Conservation (phyloP, 2,329 filamentous ascomycete species). For the Aspergillus pseudonomiae region DNA sequence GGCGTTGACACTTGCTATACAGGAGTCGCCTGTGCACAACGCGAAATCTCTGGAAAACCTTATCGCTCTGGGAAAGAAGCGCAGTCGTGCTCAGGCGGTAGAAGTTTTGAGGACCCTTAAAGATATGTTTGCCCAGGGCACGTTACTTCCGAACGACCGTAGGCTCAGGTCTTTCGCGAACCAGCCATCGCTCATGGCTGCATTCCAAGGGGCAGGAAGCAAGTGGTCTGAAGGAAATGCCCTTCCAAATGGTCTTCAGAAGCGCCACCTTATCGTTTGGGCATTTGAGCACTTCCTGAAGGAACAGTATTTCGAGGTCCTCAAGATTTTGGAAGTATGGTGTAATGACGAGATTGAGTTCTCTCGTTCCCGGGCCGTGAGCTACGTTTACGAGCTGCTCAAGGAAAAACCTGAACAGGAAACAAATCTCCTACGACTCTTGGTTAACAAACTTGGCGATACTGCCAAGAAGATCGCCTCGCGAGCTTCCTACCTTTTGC, state of each 20-base stretch:
- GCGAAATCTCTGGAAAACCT: slow-evolving; percentile 85
- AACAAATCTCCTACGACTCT: slow-evolving; percentile 82
- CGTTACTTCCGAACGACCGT: slow-evolving; percentile 78
- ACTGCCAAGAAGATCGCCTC: slow-evolving; percentile 95
- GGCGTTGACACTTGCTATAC: slow-evolving; percentile 87
- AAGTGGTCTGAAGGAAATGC: slow-evolving; percentile 71
- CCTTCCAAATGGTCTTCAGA: slow-evolving; percentile 73
- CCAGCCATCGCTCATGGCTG: slow-evolving; percentile 75
- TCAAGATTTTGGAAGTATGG: slow-evolving; percentile 90
- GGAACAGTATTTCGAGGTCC: slow-evolving; percentile 86
- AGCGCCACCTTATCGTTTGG: slow-evolving; percentile 82
- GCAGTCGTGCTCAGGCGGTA: slow-evolving; percentile 88
- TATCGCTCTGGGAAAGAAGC: slow-evolving; percentile 82
- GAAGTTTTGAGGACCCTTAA: slow-evolving; percentile 91
- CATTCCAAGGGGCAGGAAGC: slow-evolving; percentile 64
- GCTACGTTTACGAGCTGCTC: slow-evolving; percentile 86
- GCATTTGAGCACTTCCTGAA: slow-evolving; percentile 96
- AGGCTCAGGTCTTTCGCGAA: slow-evolving; percentile 77
- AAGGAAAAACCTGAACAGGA: slow-evolving; percentile 98
- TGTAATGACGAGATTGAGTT: slow-evolving; percentile 95
- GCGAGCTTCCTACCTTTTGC: slow-evolving; percentile 85
- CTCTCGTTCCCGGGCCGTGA: slow-evolving; percentile 82
- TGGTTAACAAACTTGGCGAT: slow-evolving; percentile 97
- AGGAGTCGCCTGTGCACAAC: slow-evolving; percentile 95
- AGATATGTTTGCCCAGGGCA: slow-evolving; percentile 88